A percentile compares a stretch with the other conserved stretches of the same genome.
Evolutionary conservation across 2,329 filamentous ascomycete species (phyloP).

Genomic region (Calonectria honghensis): DNA sequence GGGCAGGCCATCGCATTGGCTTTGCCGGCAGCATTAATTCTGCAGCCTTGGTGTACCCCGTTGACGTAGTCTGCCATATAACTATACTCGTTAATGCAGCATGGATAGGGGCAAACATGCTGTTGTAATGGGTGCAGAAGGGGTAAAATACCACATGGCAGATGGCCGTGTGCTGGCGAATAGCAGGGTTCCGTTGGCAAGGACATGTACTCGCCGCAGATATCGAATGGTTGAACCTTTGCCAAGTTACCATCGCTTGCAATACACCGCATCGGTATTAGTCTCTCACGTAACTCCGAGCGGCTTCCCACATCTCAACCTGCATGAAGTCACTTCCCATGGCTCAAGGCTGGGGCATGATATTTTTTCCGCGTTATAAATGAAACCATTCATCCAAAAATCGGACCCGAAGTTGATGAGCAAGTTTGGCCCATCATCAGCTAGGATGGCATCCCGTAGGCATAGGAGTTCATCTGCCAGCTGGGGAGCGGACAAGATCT

Average conservation of each 20-base stretch:
- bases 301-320: not conserved
- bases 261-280: not conserved
- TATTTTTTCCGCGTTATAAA: not conserved
- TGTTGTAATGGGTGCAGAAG: not conserved
- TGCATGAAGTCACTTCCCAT: not conserved
- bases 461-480: not conserved
- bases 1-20: not conserved
- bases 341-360: not conserved
- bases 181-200: not conserved
- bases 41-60: too few relatives aligned
- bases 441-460: not conserved
- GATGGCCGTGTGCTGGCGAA: too few relatives aligned
- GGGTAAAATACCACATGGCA: not conserved
- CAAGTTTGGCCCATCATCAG: not conserved
- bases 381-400: slow-evolving; percentile 16
- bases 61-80: not conserved
- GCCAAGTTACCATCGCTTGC: not conserved
- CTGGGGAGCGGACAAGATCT: not conserved
- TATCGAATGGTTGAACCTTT: not conserved
- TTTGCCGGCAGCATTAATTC: not conserved
- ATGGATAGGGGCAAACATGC: not conserved
- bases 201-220: not conserved
- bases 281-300: not conserved
- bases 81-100: not conserved
- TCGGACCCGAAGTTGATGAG: not conserved